phyloP scores from a whole-genome alignment of 192 early-diverging fungal species.

The Backusella tarrabulga region DNA sequence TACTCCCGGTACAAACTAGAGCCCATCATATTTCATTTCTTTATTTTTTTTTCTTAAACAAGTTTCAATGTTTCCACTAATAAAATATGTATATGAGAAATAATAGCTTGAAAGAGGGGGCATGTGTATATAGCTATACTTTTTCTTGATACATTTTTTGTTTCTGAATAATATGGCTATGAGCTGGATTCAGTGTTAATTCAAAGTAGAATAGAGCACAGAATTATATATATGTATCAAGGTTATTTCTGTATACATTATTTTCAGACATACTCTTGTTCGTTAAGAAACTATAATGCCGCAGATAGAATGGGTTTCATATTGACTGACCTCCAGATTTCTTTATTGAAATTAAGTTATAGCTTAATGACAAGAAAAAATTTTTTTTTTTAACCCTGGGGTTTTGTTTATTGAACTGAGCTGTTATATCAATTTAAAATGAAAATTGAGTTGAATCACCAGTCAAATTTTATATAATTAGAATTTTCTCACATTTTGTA shows the following conservation, averaged over 20 bases:
- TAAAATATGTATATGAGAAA: neutral
- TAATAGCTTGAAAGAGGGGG: neutral
- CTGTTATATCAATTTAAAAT: neutral
- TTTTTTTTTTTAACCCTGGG: neutral
- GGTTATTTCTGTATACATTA: neutral
- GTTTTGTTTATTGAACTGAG: neutral
- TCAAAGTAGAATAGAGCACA: neutral
- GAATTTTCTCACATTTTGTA: neutral
- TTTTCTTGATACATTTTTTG: neutral
- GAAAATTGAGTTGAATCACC: neutral
- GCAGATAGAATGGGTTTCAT: conserved; percentile 3
- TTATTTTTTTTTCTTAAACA: neutral
- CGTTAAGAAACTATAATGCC: neutral
- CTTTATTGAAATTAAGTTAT: neutral
- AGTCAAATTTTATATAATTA: neutral
- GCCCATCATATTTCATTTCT: neutral
- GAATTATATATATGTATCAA: neutral
- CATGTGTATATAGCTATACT: neutral
- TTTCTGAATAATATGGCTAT: neutral
- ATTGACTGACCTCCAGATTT: neutral
- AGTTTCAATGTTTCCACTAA: neutral
- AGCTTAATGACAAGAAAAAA: neutral
- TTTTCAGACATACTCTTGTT: neutral
- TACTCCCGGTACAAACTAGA: neutral
- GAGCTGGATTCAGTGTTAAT: neutral